Percentiles rank a stretch among this genome's conserved stretches.
phyloP scores from a whole-genome alignment of 495 filamentous ascomycete genomes.

The Alectoria sarmentosa region DNA sequence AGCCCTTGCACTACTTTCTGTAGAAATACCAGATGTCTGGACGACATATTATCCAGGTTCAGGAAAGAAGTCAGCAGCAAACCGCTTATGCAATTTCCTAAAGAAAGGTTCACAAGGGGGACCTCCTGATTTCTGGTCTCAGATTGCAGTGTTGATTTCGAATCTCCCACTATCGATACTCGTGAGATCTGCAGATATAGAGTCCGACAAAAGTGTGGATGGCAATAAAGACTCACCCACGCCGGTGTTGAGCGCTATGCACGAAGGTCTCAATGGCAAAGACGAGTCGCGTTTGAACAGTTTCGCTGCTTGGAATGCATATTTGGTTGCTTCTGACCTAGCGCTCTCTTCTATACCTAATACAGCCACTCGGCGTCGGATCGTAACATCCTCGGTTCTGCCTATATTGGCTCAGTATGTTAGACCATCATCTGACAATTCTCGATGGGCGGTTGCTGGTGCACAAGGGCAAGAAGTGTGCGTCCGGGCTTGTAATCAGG shows the following conservation, averaged over 20 bases:
- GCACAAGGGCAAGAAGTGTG: conserved; percentile 36
- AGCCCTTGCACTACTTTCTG: conserved; percentile 55
- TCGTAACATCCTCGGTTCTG: conserved; percentile 44
- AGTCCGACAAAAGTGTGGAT: conserved; percentile 33
- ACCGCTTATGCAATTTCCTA: conserved; percentile 64
- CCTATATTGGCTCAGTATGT: conserved; percentile 56
- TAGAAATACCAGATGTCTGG: conserved; percentile 63
- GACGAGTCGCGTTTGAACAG: conserved; percentile 66
- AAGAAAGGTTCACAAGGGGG: conserved; percentile 75
- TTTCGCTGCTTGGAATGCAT: conserved; percentile 61
- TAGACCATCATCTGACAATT: conserved; percentile 35
- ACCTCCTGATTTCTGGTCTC: conserved; percentile 61
- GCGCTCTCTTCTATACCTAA: conserved; percentile 39
- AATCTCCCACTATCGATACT: conserved; percentile 50
- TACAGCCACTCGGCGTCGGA: conserved; percentile 39
- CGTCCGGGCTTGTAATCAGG: conserved; percentile 34
- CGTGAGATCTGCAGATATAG: conserved; percentile 39
- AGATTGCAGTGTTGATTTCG: conserved; percentile 51
- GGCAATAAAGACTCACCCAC: conserved; percentile 29
- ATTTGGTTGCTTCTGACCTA: conserved; percentile 51
- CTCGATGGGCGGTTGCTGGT: conserved; percentile 44
- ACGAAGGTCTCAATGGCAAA: conserved; percentile 59
- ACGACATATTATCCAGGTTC: conserved; percentile 50
- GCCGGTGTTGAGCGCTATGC: conserved; percentile 53
- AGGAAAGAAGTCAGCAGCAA: conserved; percentile 57